Conservation (phyloP, 306 rosid species). For the Citrullus amarus region DNA sequence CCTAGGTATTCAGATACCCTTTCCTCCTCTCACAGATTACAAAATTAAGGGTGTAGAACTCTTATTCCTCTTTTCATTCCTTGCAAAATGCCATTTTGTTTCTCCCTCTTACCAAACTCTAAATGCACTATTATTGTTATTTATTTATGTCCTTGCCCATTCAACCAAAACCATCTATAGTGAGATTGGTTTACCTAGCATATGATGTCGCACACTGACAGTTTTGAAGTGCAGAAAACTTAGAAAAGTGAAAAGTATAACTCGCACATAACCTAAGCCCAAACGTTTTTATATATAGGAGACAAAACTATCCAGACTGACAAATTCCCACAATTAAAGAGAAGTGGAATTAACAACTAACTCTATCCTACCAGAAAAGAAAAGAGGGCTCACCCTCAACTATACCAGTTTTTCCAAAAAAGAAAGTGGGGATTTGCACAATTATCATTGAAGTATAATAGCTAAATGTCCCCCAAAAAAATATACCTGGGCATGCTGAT, state of each 20-base stretch:
- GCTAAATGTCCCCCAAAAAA: not conserved
- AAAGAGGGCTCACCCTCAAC: not conserved
- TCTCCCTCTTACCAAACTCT: not conserved
- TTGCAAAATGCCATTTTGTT: not conserved
- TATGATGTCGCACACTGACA: not conserved
- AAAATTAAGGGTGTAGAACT: not conserved
- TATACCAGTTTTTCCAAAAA: not conserved
- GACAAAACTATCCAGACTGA: not conserved
- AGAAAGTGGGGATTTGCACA: not conserved
- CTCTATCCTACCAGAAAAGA: not conserved
- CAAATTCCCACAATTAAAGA: not conserved
- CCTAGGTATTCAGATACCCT: not conserved
- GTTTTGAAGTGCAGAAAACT: not conserved
- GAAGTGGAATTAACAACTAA: not conserved
- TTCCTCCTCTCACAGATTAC: not conserved
- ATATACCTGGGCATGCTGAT: constrained; percentile 96
- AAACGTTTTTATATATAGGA: not conserved
- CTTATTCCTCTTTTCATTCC: not conserved
- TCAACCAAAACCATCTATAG: not conserved
- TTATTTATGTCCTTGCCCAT: not conserved
- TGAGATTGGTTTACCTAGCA: not conserved
- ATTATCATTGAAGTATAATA: not conserved
- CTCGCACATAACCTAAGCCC: not conserved
- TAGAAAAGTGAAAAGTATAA: not conserved
- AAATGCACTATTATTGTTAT: not conserved